Base-by-base conservation (phyloP, 1,139 yeast genomes). In the Blastobotrys proliferans region DNA sequence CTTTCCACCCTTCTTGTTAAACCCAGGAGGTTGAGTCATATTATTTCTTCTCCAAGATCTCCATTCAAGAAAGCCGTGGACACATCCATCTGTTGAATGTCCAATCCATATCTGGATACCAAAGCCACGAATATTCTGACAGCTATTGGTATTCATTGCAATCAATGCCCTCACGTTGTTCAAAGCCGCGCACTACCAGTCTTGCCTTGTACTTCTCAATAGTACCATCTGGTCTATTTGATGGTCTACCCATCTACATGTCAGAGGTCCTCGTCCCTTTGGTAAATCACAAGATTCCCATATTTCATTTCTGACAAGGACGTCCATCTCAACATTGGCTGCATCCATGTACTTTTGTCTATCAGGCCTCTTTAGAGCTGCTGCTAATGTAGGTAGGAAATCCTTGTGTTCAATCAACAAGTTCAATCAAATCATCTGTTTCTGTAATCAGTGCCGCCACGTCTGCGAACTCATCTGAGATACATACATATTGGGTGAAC, bases 21-120 rank as follows among this genome's bases (percentile, higher is more conserved):
- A 35, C 5, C 49, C 57, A 13, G 37, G 40, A 3, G 59, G 57
- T 26, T 45, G 55, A 10, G 19, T 19, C 51, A 56, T 47, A 38
- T 49, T 16, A 55, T 41, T 13, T 49, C 51, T 31, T 51, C 53
- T 21, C 45, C 46, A 10, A 57, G 32, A 4, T 41, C 45, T 8
- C 56, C 58, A 39, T 55, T 49, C 18, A 16, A 34, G 25, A 32
- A 32, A 3, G 36, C 36, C 11, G 25, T 32, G 11, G 36, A 14
- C 5, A 32, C 36, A 32, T 32, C 36, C 36, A 32, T 32, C 26
- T 32, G 36, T 10, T 32, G 22, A 4, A 17, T 4, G 14, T 14
- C 16, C 4, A 17, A 4, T 3, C 25, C 25, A 10, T 20, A 4
- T 13, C 10, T 16, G 13, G 24, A 22, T 17, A 25, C 36, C 8